These are phyloP conservation scores for Microcos paniculata DNA, from an alignment of 345 rosid genomes.

Conservation along the genomic window DNA sequence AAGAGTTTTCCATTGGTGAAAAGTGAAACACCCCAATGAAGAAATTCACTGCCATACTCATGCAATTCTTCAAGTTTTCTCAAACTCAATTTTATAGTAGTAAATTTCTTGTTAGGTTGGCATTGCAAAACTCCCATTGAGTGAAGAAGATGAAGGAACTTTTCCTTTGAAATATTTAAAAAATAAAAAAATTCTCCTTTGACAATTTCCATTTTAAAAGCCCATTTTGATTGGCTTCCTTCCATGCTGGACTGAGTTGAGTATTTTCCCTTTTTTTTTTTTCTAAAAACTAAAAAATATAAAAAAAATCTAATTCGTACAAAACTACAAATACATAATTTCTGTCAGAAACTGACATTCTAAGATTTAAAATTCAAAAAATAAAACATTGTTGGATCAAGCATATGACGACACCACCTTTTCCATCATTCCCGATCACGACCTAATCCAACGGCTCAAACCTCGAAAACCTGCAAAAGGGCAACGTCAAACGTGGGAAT, in stretches of 20 bases:
- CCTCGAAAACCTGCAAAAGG: not conserved
- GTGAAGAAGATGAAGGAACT: too few species aligned
- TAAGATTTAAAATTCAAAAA: not conserved
- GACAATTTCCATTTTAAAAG: not conserved
- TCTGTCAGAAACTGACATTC: not conserved
- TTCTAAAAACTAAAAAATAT: not conserved
- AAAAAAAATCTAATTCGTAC: not conserved
- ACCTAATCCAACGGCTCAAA: slow-evolving; percentile 6
- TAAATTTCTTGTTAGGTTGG: too few species aligned
- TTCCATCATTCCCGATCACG: not conserved
- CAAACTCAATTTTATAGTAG: too few species aligned
- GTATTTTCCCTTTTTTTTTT: not conserved
- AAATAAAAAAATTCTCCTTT: too few species aligned
- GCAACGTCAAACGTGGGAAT: not conserved
- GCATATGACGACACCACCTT: slow-evolving; percentile 17
- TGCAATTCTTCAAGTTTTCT: not conserved
- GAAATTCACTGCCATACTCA: not conserved
- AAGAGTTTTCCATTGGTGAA: not conserved
- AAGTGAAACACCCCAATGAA: too few species aligned
- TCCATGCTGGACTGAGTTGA: not conserved
- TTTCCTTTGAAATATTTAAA: too few species aligned
- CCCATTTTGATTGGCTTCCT: not conserved
- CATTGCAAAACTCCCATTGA: too few species aligned
- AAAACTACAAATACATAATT: not conserved
- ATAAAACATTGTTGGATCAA: slow-evolving; percentile 18